Evolutionary conservation across 257 asterid genomes (phyloP), one percentile per base, ranked within the genome.

Genomic region (Anisodus acutangulus): DNA sequence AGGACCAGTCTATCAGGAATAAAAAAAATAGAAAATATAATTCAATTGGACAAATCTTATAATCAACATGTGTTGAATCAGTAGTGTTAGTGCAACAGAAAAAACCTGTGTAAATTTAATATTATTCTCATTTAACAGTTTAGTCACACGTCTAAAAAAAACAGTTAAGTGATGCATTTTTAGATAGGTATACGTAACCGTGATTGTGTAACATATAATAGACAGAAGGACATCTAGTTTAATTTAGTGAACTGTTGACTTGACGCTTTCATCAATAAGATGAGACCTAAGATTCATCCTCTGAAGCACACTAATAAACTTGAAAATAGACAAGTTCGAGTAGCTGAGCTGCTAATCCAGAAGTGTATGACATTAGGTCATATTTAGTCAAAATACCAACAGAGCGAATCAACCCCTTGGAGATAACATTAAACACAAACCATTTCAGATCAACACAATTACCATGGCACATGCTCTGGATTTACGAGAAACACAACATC

Each of bases 341-440:
- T 47, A n/a, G 58, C 58, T 71, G 79, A 71, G 79, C 16, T 45
- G 80, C 80, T 72, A n/a, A 45, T 72, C 80, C 80, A 72, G 62
- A 74, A 74, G 45, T 4, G 5, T 22, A 49, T n/a, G 37, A 12
- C 45, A 22, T 47, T 3, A 49, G 81, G 63, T 12, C 62, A 74
- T 51, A 74, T 74, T 22, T 22, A 49, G 81, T 49, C 45, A 49
- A 49, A 74, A 49, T 49, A 51, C 59, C 62, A 49, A 74, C 60
- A 49, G 8, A 74, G 8, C 9, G 2, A 31, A 31, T 31, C 35
- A 31, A 31, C 35, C 35, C 35, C 35, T 31, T 51, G 41, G 19
- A 74, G 51, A 76, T 45, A 51, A 26, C 63, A 49, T 53, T 76
- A 76, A 76, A 76, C 47, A 51, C 81, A 76, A 12, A 22, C 81